Evolutionary conservation across 345 rosid species (phyloP).

Genomic region (Brassica nigra): DNA sequence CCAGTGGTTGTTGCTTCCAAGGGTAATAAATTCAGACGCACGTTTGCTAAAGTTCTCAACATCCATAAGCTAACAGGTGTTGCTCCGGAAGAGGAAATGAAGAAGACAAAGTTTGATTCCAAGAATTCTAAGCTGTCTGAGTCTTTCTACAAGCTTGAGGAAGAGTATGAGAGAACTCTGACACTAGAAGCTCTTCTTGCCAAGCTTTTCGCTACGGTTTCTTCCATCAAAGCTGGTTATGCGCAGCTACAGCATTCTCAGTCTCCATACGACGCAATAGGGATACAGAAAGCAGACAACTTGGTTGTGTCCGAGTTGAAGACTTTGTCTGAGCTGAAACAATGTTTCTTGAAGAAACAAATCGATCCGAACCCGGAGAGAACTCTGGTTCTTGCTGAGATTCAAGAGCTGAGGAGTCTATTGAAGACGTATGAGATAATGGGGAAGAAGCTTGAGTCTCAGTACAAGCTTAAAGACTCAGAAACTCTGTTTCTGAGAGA

Average conservation of each 20-base stretch:
- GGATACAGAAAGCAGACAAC: slow-evolving; percentile 72
- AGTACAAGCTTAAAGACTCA: slow-evolving; percentile 71
- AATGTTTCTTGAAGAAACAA: slow-evolving; percentile 71
- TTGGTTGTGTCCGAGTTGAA: slow-evolving; percentile 62
- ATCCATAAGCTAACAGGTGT: slow-evolving; percentile 57
- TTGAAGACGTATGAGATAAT: slow-evolving; percentile 60
- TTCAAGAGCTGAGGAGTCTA: slow-evolving; percentile 74
- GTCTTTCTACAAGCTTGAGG: slow-evolving; percentile 53
- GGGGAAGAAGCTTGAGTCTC: slow-evolving; percentile 76
- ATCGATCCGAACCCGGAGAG: slow-evolving; percentile 61
- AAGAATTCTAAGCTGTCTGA: slow-evolving; percentile 38
- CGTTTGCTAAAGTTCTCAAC: slow-evolving; percentile 74
- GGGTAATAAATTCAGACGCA: slow-evolving; percentile 67
- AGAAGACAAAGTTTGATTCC: slow-evolving; percentile 43
- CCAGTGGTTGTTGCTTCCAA: slow-evolving; percentile 60
- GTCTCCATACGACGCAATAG: slow-evolving; percentile 81
- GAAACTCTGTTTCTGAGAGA: slow-evolving; percentile 64
- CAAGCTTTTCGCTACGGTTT: slow-evolving; percentile 69
- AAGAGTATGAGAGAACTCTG: slow-evolving; percentile 45
- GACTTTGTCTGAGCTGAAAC: slow-evolving; percentile 82
- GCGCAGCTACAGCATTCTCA: slow-evolving; percentile 79
- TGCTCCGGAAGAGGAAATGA: slow-evolving; percentile 54
- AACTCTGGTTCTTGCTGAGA: slow-evolving; percentile 61
- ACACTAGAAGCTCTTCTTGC: slow-evolving; percentile 71
- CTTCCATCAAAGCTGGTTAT: slow-evolving; percentile 79